A percentile compares a stretch with the other conserved stretches of the same genome.
phyloP scores from a whole-genome alignment of 179 eudicot genomes.

The Drosera spatulata region DNA sequence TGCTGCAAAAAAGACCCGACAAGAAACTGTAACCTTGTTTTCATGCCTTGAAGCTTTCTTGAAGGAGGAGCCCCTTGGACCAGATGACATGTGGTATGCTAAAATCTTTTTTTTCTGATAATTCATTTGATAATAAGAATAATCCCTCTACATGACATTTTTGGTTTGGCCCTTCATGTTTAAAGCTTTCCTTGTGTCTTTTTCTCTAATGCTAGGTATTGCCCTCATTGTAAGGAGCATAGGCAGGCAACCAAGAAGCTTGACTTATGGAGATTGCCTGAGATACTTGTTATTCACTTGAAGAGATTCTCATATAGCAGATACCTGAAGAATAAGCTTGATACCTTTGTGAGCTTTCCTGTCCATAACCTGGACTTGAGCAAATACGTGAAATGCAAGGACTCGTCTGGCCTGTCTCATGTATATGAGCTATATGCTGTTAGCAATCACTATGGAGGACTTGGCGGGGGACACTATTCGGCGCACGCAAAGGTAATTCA shows the following conservation, averaged over 20 bases:
- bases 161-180: neutral
- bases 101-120: neutral
- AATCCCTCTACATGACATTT: neutral
- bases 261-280: slow-evolving; percentile 96
- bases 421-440: slow-evolving; percentile 83
- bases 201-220: slow-evolving; percentile 55
- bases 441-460: slow-evolving; percentile 99
- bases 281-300: slow-evolving; percentile 85
- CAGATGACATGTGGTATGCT: slow-evolving; percentile 96
- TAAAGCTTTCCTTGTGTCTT: slow-evolving; percentile 2
- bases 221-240: slow-evolving; percentile 94
- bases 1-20: slow-evolving; percentile 70
- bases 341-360: slow-evolving; percentile 82
- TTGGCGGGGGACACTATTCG: slow-evolving; percentile 96
- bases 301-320: slow-evolving; percentile 91
- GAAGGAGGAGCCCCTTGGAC: slow-evolving; percentile 98
- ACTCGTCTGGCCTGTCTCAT: slow-evolving; percentile 29
- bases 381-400: slow-evolving; percentile 60
- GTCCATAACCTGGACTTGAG: slow-evolving; percentile 68
- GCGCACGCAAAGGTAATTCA: slow-evolving; percentile 82
- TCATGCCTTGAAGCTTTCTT: slow-evolving; percentile 93
- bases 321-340: slow-evolving; percentile 84
- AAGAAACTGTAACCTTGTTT: slow-evolving; percentile 80
- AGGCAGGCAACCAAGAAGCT: slow-evolving; percentile 94
- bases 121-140: neutral